phyloP scores from a whole-genome alignment of 2,329 filamentous ascomycete genomes.

The Colletotrichum musae region DNA sequence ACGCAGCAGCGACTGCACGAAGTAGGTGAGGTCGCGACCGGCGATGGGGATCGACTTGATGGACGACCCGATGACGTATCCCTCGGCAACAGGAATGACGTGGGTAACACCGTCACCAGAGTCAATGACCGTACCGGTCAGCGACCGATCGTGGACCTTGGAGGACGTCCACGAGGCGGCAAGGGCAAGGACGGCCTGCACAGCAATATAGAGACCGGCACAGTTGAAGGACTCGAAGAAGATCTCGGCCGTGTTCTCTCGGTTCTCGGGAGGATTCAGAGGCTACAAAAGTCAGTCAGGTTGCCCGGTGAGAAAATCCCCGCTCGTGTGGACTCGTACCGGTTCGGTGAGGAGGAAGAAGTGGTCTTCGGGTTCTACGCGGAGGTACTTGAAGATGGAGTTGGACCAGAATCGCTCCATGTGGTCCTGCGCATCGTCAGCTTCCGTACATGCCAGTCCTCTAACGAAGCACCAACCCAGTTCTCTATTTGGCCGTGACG shows the following conservation, averaged over 20 bases:
- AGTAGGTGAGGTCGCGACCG: slow-evolving; percentile 98
- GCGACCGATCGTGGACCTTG: slow-evolving; percentile 94
- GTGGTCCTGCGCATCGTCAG: slow-evolving; percentile 78
- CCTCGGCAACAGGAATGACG: slow-evolving; percentile 98
- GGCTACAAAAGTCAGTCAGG: slow-evolving; percentile 69
- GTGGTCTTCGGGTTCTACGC: slow-evolving; percentile 98
- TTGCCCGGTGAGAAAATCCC: background rate
- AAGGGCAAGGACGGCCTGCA: slow-evolving; percentile 95
- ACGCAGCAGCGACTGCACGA: slow-evolving; percentile 95
- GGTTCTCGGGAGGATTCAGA: slow-evolving; percentile 97
- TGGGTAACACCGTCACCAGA: slow-evolving; percentile 99
- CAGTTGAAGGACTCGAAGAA: slow-evolving; percentile 99
- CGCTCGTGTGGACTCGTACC: slow-evolving; percentile 65
- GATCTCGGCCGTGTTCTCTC: slow-evolving; percentile 98
- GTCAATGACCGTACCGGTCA: slow-evolving; percentile 98
- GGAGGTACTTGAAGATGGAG: slow-evolving; percentile 99
- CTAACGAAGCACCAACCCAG: slow-evolving; percentile 75
- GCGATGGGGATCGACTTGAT: slow-evolving; percentile 99
- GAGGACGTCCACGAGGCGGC: slow-evolving; percentile 99
- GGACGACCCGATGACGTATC: slow-evolving; percentile 98
- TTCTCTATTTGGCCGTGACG: slow-evolving; percentile 99
- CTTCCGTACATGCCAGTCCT: background rate
- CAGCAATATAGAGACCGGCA: slow-evolving; percentile 97
- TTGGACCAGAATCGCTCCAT: slow-evolving; percentile 99
- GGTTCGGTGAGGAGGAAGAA: slow-evolving; percentile 98